Evolutionary conservation across 768 basidiomycete species (phyloP).

Genomic region (Leucocoprinus sp.): DNA sequence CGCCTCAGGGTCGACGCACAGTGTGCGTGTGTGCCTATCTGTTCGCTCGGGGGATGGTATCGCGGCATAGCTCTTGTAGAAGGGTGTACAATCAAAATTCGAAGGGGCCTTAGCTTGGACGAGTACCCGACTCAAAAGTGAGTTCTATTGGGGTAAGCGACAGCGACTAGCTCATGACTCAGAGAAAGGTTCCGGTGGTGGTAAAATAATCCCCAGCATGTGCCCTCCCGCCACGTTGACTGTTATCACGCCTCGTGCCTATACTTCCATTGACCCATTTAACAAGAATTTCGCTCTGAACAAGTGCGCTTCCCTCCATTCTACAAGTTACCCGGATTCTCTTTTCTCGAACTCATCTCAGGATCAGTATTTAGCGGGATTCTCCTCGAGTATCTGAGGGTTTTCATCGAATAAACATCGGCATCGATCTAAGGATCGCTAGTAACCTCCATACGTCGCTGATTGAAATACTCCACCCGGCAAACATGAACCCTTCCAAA

Average conservation of each 20-base stretch:
- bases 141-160: background rate
- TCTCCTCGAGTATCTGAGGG: background rate
- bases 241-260: background rate
- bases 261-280: background rate
- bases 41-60: too few relatives aligned
- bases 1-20: too few relatives aligned
- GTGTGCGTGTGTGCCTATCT: background rate
- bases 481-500: too few relatives aligned
- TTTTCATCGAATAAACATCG: too few relatives aligned
- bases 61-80: too few relatives aligned
- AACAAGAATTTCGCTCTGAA: background rate
- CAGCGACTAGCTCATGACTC: background rate
- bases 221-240: background rate
- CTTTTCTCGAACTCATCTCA: background rate
- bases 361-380: background rate
- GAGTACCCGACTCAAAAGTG: background rate
- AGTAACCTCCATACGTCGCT: background rate
- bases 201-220: background rate
- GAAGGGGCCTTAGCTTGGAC: too few relatives aligned
- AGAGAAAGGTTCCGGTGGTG: background rate
- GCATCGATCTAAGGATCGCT: background rate
- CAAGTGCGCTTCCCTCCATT: background rate
- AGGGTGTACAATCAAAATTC: too few relatives aligned
- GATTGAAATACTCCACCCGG: slow-evolving; percentile 1
- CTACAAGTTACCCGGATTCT: slow-evolving; percentile 1